phyloP scores from a whole-genome alignment of 768 basidiomycete genomes.

The Leccinum longicurvipes region DNA sequence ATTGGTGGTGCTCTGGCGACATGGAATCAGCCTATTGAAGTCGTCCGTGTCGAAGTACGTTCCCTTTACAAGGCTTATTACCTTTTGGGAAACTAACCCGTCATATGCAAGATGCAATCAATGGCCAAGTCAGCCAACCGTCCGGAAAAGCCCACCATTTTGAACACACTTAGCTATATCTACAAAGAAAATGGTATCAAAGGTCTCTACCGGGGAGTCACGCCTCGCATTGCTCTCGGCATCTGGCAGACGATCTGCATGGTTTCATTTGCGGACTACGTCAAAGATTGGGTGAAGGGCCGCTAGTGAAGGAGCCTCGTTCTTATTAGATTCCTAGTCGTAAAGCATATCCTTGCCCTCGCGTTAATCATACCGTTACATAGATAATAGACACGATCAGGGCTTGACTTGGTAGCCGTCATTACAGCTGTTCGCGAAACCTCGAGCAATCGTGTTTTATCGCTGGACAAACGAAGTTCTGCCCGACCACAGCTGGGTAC shows the following conservation, averaged over 20 bases:
- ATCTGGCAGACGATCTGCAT: conserved; percentile 99
- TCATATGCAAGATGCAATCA: conserved; percentile 86
- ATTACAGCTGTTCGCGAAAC: no score
- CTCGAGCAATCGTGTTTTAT: no score
- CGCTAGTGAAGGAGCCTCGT: conserved; percentile 18
- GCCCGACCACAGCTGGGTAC: no score
- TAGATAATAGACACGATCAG: conserved; percentile 4
- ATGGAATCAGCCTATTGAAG: conserved; percentile 99
- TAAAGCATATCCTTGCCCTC: conserved; percentile 26
- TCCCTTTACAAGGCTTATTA: background rate
- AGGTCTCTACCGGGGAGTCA: conserved; percentile 96
- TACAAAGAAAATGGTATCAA: conserved; percentile 96
- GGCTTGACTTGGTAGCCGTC: no score
- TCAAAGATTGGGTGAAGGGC: conserved; percentile 77
- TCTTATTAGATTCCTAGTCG: conserved; percentile 3
- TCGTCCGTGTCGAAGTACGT: conserved; percentile 88
- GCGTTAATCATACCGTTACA: conserved; percentile 12
- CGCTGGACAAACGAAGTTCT: no score
- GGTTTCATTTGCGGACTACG: conserved; percentile 97
- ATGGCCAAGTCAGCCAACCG: conserved; percentile 88
- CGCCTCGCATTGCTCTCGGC: conserved; percentile 93
- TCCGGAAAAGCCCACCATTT: conserved; percentile 87
- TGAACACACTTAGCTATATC: conserved; percentile 90
- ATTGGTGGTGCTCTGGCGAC: conserved; percentile 94
- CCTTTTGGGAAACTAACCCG: conserved; percentile 2